Conservation (phyloP, 805 yeast species). For the Candida quercuum region DNA sequence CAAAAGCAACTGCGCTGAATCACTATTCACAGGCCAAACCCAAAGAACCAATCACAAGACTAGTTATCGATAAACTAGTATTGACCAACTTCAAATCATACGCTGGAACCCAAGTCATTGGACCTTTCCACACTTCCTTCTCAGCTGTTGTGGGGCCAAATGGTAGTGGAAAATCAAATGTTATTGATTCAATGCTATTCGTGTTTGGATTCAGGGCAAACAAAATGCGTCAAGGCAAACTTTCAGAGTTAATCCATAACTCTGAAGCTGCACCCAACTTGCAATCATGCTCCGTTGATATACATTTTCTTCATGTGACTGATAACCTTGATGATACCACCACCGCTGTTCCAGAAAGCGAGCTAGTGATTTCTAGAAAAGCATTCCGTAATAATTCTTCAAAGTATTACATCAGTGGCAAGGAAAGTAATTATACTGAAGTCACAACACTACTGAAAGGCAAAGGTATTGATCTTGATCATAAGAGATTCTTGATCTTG, state of each 20-base stretch:
- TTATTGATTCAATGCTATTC: conserved; percentile 91
- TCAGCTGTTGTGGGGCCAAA: conserved; percentile 98
- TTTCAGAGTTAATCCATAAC: conserved; percentile 90
- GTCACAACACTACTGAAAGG: conserved; percentile 70
- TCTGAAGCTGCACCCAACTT: conserved; percentile 68
- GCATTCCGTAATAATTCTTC: conserved; percentile 77
- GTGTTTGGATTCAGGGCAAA: conserved; percentile 96
- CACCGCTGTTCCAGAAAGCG: conserved; percentile 42
- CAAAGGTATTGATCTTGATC: conserved; percentile 91
- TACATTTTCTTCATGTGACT: conserved; percentile 72
- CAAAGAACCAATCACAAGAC: conserved; percentile 41
- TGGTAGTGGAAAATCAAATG: conserved; percentile 97
- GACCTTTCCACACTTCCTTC: conserved; percentile 91
- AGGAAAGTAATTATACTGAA: conserved; percentile 65
- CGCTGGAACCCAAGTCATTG: conserved; percentile 88
- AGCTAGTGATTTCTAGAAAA: conserved; percentile 68
- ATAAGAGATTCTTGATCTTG: conserved; percentile 85
- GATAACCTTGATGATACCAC: conserved; percentile 49
- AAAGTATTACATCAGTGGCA: conserved; percentile 68
- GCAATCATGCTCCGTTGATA: conserved; percentile 82
- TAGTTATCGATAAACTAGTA: conserved; percentile 70
- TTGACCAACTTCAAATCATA: conserved; percentile 89
- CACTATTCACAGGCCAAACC: conserved; percentile 22
- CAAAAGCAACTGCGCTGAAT: conserved; percentile 27
- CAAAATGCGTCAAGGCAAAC: conserved; percentile 93